Conservation (phyloP, 73 alveolate species). For the Symbiodinium natans region DNA sequence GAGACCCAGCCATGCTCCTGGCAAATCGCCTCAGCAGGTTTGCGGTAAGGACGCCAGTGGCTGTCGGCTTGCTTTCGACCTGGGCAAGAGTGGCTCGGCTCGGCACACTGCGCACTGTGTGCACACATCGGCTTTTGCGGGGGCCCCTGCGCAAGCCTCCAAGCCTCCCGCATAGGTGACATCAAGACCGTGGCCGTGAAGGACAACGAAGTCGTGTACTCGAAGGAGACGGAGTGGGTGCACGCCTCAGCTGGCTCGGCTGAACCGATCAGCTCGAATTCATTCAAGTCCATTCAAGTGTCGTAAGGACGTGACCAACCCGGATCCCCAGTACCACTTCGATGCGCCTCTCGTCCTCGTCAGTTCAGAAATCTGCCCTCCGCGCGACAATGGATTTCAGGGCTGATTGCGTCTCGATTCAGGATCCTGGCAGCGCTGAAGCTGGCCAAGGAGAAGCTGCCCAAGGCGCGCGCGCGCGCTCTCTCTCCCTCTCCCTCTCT, state of each 20-base stretch:
- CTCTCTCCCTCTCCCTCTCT: too few species aligned
- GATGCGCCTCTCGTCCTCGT: background rate
- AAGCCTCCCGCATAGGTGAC: background rate
- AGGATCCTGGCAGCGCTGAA: slow-evolving; percentile 86
- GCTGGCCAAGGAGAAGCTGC: slow-evolving; percentile 85
- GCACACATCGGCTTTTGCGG: too few species aligned
- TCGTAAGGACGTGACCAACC: slow-evolving; percentile 75
- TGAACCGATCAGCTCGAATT: too few species aligned
- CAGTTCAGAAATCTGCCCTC: too few species aligned
- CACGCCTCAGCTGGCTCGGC: too few species aligned
- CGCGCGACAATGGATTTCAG: too few species aligned
- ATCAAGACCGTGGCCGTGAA: slow-evolving; percentile 93
- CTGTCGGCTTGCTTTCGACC: slow-evolving; percentile 87
- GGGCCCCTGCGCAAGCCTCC: background rate
- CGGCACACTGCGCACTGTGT: too few species aligned
- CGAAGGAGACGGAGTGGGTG: slow-evolving; percentile 93
- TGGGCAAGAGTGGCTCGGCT: slow-evolving; percentile 57
- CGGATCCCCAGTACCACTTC: slow-evolving; percentile 79
- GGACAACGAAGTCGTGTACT: slow-evolving; percentile 86
- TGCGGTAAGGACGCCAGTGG: slow-evolving; percentile 89
- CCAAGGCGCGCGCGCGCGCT: slow-evolving; percentile 39
- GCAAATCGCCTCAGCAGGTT: slow-evolving; percentile 31
- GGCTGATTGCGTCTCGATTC: too few species aligned
- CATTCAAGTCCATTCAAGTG: too few species aligned
- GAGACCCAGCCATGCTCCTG: background rate